Percentiles rank a stretch among this genome's conserved stretches.
phyloP scores from a whole-genome alignment of 805 yeast genomes.

The Vanderwaltozyma tropicalis region DNA sequence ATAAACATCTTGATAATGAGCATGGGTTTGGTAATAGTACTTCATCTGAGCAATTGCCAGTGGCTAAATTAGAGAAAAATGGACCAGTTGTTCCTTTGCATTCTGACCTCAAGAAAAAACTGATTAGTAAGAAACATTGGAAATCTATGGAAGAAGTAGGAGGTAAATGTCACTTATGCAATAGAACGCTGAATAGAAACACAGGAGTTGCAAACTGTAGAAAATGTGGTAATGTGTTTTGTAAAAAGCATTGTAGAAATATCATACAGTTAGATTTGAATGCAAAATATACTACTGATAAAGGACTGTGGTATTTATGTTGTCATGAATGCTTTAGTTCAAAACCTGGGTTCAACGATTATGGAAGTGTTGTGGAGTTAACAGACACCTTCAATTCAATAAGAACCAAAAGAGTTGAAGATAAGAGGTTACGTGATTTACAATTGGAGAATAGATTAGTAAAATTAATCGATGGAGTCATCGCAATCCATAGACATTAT shows the following conservation, averaged over 20 bases:
- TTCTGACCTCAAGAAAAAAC: neutral
- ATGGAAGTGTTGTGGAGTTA: conserved; percentile 37
- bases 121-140: conserved; percentile 27
- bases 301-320: conserved; percentile 61
- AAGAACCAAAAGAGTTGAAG: conserved; percentile 39
- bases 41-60: no score
- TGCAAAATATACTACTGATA: conserved; percentile 36
- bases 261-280: conserved; percentile 39
- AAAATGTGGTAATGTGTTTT: conserved; percentile 63
- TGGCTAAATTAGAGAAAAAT: no score
- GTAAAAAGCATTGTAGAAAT: conserved; percentile 52
- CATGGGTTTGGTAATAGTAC: conserved; percentile 37
- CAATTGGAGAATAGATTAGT: conserved; percentile 52
- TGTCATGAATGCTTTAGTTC: conserved; percentile 51
- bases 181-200: conserved; percentile 47
- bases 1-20: conserved; percentile 60
- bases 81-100: no score
- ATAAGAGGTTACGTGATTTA: conserved; percentile 41
- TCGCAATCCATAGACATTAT: conserved; percentile 17
- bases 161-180: conserved; percentile 30
- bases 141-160: conserved; percentile 28
- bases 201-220: conserved; percentile 49
- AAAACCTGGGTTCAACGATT: conserved; percentile 44
- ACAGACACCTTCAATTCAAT: conserved; percentile 33
- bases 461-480: conserved; percentile 30